Evolutionary conservation across 2,329 filamentous ascomycete species (phyloP), one percentile per base, ranked within the genome.

Genomic region (Teratosphaeria viscida): DNA sequence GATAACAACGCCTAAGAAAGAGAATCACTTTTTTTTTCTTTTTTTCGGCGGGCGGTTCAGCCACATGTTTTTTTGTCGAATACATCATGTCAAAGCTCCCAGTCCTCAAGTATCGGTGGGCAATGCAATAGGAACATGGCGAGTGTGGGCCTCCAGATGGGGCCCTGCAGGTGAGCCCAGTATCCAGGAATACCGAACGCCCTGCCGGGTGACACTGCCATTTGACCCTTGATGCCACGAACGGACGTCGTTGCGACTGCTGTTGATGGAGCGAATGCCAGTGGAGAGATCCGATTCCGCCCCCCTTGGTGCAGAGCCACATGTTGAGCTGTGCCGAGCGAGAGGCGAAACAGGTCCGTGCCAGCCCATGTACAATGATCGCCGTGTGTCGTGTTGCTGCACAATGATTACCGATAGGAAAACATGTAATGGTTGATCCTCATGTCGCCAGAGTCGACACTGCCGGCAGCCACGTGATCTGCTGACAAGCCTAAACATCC

Each of bases 131-230:
- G 16, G 43, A 23, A 19, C 43, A 23, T 3, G 29, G 11, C 5
- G 19, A 23, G 19, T 49, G 43, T 49, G 43, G 29, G 43, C 43
- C 16, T 10, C 19, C 12, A 23, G 7, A 19, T 23, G 8, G 8
- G 5, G 43, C n/a, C 43, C 43, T 23, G 43, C 43, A 49, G 43
- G 43, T 49, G 11, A 23, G 19, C 32, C 53, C 27, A 37, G 53
- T 54, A 32, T 16, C 26, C 19, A 34, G 5, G 62, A 64, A 64
- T 59, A 63, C 66, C 65, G 60, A 70, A 70, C 70, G 59, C 69
- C 69, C 71, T 73, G 71, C 71, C 71, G 70, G 72, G 70, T 73
- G 71, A 72, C 71, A 71, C 71, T 72, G 69, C 70, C 71, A 72
- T 67, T 49, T 49, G 43, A 49, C 16, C 16, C 43, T 19, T 23